Base-by-base conservation (phyloP, 495 filamentous ascomycete species). In the Aspergillus bertholletiae region DNA sequence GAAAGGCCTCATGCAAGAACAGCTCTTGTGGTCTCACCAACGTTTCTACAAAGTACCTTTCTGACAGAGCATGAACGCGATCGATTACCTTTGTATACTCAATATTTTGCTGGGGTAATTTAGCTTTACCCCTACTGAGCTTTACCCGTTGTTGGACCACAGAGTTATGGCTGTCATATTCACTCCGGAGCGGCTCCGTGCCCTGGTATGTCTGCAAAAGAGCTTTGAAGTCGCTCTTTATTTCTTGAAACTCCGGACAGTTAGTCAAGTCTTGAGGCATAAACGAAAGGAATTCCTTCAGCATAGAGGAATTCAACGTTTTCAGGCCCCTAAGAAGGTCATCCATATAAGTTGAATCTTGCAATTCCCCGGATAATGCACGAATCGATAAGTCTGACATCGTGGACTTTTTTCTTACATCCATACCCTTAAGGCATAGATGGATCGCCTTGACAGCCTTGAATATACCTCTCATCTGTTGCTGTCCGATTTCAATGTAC, bases 71-170 rank as follows among this genome's bases (percentile, higher is more conserved):
- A 41, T 82, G 68, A n/a, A 93, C 75, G 5, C 73, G 70, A 63
- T 90, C 79, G 11, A 96, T 76, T 5, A 95, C 67, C n/a, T 78
- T 68, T 15, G 91, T 90, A 68, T 93, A 97, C 8, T 80, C 79
- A 37, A 82, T 75, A 60, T 94, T 90, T 52, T 88, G 74, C n/a
- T 87, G 74, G 0, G 89, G 86, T 11, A 97, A 72, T 21, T 80
- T 77, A 1, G 89, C 82, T 55, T 87, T 88, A 59, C 90, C 86
- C 58, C 87, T 89, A 69, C 86, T 94, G 41, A 98, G 76, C 61
- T 88, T 86, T 7, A 97, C 88, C 57, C 88, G 90, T 61, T 96
- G 89, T 45, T 89, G 88, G 21, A 96, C 83, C 17, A 96, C 85
- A 0, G 85, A 82, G 71, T 83, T 85, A 30, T 85, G 82, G 17